Evolutionary conservation across 2,329 filamentous ascomycete species (phyloP), one percentile per base, ranked within the genome.

Genomic region (Penicillium griseofulvum): DNA sequence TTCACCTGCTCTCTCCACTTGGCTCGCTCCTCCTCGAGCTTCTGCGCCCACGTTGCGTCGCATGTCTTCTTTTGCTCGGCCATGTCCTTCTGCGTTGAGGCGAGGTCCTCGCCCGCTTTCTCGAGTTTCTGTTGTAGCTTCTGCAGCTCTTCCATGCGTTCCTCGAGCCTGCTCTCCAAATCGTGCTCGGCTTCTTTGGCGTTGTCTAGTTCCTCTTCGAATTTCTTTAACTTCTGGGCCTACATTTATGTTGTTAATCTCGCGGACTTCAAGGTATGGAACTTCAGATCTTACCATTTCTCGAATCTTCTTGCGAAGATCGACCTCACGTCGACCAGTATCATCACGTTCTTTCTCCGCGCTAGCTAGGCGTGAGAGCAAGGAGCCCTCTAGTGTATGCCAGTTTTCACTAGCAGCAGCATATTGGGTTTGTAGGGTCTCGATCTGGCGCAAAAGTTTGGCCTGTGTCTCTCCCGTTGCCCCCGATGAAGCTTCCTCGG

Each of bases 391-490:
- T 58, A 99, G 95, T 0, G 91, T 90, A 69, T 97, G 92, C 94
- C 95, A 99, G 66, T 99, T 99, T 68, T 96, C 91, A 63, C 90
- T 94, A 1, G 94, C 94, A 52, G 95, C 87, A 0, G 91, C 87
- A 74, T 99, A 96, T 71, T 99, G 95, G 7, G 90, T 94, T 73
- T 99, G 94, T 36, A 99, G 77, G 0, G 90, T 97, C 76, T 99
- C 94, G 51, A 99, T 89, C 74, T 99, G 95, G 38, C 94, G 86
- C 41, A 97, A 80, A 38, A 97, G 80, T 72, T 97, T 97, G 41
- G 89, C 89, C 66, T 96, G 91, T 0, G 89, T 85, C 68, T 96
- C 90, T 14, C 91, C 89, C 6, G 86, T 86, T 14, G 85, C 85
- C 16, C 90, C 89, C 3, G 91, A 93, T 1, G 91, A 91, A 0